Evolutionary conservation across 2,329 filamentous ascomycete genomes (phyloP), one percentile per base, ranked within the genome.

Genomic region (Dothiorella sarmentorum): DNA sequence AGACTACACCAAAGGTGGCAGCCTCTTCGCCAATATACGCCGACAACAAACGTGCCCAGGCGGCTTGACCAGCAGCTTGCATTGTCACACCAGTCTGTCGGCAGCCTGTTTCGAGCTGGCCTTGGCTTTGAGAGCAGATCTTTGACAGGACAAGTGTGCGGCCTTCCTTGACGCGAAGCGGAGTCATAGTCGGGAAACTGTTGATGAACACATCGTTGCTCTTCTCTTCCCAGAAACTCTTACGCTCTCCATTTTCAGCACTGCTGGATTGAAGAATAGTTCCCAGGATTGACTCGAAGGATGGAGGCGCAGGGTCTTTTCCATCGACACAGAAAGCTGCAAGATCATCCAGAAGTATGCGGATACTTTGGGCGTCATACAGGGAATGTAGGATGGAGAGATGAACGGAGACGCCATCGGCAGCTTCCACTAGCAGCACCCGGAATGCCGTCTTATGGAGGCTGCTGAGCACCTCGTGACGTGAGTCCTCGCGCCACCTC

Each of bases 311-410:
- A 3, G 17, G 49, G 5, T 47, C 40, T 10, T 22, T 56, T 20
- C 66, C 47, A 10, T 27, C 70, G 7, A 66, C 60, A 31, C 82
- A 77, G 37, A 40, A 53, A 10, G 35, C 66, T 2, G 72, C 66
- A 11, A 96, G 76, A 63, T 88, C 83, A 0, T 76, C 67, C 2
- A 96, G 72, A 1, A 97, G 79, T 0, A 78, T 67, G 3, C 82
- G 77, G 10, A 97, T 75, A 7, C 90, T 91, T 38, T 84, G 80
- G 0, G 91, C 92, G 74, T 97, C 92, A 64, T 95, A 97, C 0
- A 97, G 76, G 0, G 89, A 89, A 73, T 97, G 92, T 62, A 95
- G 88, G 2, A 91, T 78, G 9, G 78, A 82, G 18, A 86, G 67
- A 43, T 80, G 73, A 38, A 84, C 68, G 4, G 67, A 64, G 3